Percentiles rank a stretch among this genome's conserved stretches.
phyloP scores from a whole-genome alignment of 2,329 filamentous ascomycete species.

The Rhytidhysteron rufulum region DNA sequence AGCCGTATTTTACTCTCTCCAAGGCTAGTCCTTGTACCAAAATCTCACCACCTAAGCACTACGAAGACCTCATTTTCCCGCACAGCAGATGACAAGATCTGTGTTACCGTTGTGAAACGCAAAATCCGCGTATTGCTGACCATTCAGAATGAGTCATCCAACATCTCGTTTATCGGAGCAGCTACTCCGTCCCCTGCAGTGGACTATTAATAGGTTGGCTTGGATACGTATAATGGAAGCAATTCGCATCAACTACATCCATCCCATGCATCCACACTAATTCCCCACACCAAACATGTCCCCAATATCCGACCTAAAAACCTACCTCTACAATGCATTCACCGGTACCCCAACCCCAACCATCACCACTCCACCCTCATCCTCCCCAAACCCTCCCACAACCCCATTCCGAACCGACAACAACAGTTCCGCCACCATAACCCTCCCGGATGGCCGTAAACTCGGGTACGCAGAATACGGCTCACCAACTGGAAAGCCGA shows the following conservation, averaged over 20 bases:
- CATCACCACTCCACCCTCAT: no score
- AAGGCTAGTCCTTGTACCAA: no score
- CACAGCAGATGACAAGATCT: no score
- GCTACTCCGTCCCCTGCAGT: background rate
- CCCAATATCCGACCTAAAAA: background rate
- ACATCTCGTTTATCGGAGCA: background rate
- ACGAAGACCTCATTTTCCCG: no score
- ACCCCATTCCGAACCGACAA: conserved; percentile 9
- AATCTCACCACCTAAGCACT: no score
- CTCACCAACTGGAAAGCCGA: conserved; percentile 17
- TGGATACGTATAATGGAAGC: background rate
- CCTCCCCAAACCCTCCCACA: background rate
- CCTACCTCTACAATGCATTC: no score
- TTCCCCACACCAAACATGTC: background rate
- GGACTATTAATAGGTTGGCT: background rate
- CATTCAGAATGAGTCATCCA: no score
- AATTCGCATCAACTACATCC: background rate
- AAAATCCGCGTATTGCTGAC: no score
- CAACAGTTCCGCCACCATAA: conserved; percentile 23
- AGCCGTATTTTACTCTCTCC: no score
- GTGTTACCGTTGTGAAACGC: no score
- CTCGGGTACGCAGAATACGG: conserved; percentile 35
- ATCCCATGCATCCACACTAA: background rate
- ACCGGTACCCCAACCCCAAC: no score
- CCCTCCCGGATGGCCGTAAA: conserved; percentile 32